phyloP scores from a whole-genome alignment of 345 rosid species.

The Hirschfeldia incana region DNA sequence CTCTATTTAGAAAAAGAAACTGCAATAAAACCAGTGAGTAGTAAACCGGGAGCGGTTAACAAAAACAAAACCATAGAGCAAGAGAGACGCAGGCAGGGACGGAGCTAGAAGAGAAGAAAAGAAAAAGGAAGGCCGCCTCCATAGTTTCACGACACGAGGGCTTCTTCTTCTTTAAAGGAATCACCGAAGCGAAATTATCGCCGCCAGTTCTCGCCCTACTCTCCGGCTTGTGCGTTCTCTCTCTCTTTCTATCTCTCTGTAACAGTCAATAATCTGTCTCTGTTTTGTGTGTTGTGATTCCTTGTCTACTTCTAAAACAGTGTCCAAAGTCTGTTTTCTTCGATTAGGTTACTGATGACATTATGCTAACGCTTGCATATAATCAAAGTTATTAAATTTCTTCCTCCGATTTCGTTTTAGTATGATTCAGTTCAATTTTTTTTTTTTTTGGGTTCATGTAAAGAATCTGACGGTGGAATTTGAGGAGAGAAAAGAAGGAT shows the following conservation, averaged over 20 bases:
- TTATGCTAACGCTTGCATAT: background rate
- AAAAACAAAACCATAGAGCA: background rate
- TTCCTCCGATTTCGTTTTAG: background rate
- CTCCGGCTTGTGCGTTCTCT: background rate
- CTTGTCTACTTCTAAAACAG: too few species aligned
- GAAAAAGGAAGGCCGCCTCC: background rate
- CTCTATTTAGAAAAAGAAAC: too few species aligned
- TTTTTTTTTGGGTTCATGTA: background rate
- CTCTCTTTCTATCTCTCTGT: background rate
- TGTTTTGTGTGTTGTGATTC: background rate
- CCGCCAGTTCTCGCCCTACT: background rate
- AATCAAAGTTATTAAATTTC: background rate
- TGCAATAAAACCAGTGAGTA: background rate
- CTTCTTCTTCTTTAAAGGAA: background rate
- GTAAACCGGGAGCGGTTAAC: background rate
- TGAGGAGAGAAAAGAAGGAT: conserved; percentile 14
- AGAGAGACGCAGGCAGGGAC: background rate
- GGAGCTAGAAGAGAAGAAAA: background rate
- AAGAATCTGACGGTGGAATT: background rate
- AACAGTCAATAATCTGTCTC: background rate
- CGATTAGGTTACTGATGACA: background rate
- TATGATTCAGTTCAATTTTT: too few species aligned
- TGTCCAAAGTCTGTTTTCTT: too few species aligned
- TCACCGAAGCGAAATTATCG: background rate
- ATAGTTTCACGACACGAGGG: background rate